Conservation (phyloP, 2,329 filamentous ascomycete genomes). For the Aschersonia sp. region DNA sequence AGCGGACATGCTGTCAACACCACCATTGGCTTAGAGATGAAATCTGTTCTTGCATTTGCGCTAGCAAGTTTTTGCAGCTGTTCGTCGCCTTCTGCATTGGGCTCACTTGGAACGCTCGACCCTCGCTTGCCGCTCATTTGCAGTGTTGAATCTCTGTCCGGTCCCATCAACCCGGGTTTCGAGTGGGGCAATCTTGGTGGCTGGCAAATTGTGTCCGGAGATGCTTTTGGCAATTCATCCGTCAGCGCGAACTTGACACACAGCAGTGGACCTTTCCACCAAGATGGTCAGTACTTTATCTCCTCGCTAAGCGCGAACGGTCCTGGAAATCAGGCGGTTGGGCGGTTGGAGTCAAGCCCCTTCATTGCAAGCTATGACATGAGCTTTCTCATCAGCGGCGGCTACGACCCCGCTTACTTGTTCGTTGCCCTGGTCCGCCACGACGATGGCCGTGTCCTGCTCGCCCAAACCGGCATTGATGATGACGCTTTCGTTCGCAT, state of each 20-base stretch:
- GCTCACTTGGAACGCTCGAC: too few relatives aligned
- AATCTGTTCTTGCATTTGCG: too few relatives aligned
- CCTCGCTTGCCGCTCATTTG: too few relatives aligned
- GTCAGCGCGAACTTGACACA: not conserved
- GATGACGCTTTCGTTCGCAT: not conserved
- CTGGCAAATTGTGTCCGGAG: not conserved
- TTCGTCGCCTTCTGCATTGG: too few relatives aligned
- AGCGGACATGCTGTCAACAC: too few relatives aligned
- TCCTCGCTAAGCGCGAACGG: not conserved
- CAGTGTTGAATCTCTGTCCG: too few relatives aligned
- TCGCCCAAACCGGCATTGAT: not conserved
- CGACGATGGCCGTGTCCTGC: not conserved
- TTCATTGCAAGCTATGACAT: not conserved
- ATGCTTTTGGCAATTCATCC: not conserved
- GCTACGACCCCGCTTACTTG: not conserved
- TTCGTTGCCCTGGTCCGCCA: not conserved
- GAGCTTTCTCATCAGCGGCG: not conserved
- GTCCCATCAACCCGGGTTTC: not conserved
- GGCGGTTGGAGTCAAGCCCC: not conserved
- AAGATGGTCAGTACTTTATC: not conserved
- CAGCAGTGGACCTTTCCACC: not conserved
- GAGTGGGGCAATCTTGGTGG: not conserved
- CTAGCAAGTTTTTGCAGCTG: too few relatives aligned
- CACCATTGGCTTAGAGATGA: too few relatives aligned
- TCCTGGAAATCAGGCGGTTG: not conserved